These are phyloP conservation scores for Globisporangium uncinulatum DNA, from an alignment of 352 stramenopile species.

Conservation along the genomic window DNA sequence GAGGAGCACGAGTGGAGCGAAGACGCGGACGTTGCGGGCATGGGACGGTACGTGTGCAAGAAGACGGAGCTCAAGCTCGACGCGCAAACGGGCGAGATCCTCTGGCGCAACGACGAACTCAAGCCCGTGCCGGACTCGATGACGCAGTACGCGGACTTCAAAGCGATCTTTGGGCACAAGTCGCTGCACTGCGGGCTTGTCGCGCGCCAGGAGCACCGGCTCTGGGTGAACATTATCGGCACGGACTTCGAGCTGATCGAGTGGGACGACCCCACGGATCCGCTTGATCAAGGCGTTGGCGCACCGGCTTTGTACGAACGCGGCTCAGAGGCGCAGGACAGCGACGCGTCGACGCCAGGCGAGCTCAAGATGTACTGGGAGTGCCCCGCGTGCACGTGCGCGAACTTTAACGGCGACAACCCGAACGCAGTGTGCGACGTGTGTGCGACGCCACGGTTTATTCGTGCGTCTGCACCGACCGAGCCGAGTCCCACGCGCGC, in stretches of 20 bases:
- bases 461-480: constrained; percentile 13
- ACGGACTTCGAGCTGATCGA: constrained; percentile 85
- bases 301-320: constrained; percentile 45
- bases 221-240: constrained; percentile 88
- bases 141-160: constrained; percentile 87
- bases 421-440: constrained; percentile 72
- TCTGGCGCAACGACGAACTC: constrained; percentile 89
- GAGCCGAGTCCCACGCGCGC: constrained; percentile 22
- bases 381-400: constrained; percentile 74
- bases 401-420: constrained; percentile 86
- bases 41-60: constrained; percentile 62
- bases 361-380: constrained; percentile 89
- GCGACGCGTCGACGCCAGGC: constrained; percentile 17
- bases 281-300: constrained; percentile 80
- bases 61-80: constrained; percentile 85
- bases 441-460: constrained; percentile 49
- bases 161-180: constrained; percentile 76
- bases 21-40: constrained; percentile 37
- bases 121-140: constrained; percentile 90
- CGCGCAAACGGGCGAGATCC: constrained; percentile 81
- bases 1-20: constrained; percentile 63
- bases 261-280: constrained; percentile 76
- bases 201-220: constrained; percentile 72
- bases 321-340: constrained; percentile 5
- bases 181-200: constrained; percentile 87